Evolutionary conservation across 176 grass and related monocot species (phyloP), one percentile per base, ranked within the genome.

Genomic region (Carex kokanica): DNA sequence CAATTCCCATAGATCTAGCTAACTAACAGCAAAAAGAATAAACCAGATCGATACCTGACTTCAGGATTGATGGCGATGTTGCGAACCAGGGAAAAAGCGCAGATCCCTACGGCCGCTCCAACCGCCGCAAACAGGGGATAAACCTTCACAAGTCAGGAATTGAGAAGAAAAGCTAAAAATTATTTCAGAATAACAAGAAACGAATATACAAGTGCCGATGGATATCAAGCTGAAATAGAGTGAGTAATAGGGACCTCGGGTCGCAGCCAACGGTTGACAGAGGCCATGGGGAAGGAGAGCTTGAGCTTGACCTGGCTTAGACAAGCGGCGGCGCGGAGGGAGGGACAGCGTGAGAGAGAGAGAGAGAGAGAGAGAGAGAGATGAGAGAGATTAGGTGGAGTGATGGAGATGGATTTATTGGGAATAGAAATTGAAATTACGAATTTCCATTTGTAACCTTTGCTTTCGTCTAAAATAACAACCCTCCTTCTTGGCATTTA

Each of bases 61-160:
- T 97, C 94, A 2, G 94, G 94, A 87, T 97, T 97, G 70, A 85
- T 90, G 31, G 85, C 83, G 85, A 97, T 85, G 87, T 97, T 97
- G 27, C 91, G 87, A 36, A 65, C 77, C 74, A 97, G 87, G 84
- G 86, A 83, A 27, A 97, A 78, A 1, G 57, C 89, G 81, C 94
- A 97, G 85, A 93, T 93, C 18, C 87, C 91, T 6, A 91, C 71
- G 20, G 94, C 91, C 4, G 88, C 87, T 32, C 94, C 91, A 64
- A 75, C 88, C 81, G 94, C 94, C 78, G 94, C 94, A 78, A 97
- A 97, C 57, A 97, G 89, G 69, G 94, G 94, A 85, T 97, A 97
- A 64, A 97, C 94, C 94, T 97, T 81, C 87, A 24, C 24, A 7
- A 53, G 6, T 34, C 60, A 66, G 7, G 11, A 2, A 79, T 13